A percentile compares a stretch with the other conserved stretches of the same genome.
These are phyloP conservation scores for Actinomucor elegans DNA, from an alignment of 371 early-diverging fungal species.

Conservation along the genomic window DNA sequence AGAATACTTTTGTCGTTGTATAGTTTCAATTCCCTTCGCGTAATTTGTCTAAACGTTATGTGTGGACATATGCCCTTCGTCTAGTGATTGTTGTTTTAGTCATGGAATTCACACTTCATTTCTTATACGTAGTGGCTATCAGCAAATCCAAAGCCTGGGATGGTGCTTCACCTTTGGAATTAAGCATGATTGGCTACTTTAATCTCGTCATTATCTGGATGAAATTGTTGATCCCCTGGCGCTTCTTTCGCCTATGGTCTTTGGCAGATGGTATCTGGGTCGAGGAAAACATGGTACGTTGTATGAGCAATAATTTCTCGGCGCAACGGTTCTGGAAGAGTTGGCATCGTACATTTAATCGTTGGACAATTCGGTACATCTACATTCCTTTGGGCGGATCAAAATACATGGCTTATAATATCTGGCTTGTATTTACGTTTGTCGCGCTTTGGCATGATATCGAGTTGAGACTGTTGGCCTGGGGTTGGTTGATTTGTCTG, in stretches of 20 bases:
- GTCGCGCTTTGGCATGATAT: constrained; percentile 97
- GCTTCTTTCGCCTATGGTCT: constrained; percentile 93
- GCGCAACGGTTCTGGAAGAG: constrained; percentile 88
- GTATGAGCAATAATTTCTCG: constrained; percentile 92
- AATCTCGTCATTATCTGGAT: constrained; percentile 90
- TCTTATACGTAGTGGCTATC: constrained; percentile 84
- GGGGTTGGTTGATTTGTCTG: constrained; percentile 91
- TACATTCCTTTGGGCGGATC: constrained; percentile 91
- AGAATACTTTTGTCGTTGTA: no score
- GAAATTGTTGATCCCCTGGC: constrained; percentile 88
- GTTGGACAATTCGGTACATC: constrained; percentile 88
- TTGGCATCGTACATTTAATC: constrained; percentile 91
- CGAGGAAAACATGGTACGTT: constrained; percentile 91
- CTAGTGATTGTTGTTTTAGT: constrained; percentile 56
- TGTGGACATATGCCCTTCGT: constrained; percentile 47
- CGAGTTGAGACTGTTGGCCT: constrained; percentile 79
- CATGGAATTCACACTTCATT: constrained; percentile 86
- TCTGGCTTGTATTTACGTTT: constrained; percentile 88
- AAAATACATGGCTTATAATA: constrained; percentile 61
- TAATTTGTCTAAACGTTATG: constrained; percentile 37
- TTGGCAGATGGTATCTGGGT: constrained; percentile 84
- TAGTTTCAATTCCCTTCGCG: constrained; percentile 53
- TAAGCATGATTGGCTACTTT: constrained; percentile 80
- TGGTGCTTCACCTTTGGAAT: constrained; percentile 68
- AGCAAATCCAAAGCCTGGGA: constrained; percentile 81